A percentile compares a stretch with the other conserved stretches of the same genome.
Conservation (phyloP, 208 protist species). For the Leishmania mexicana region DNA sequence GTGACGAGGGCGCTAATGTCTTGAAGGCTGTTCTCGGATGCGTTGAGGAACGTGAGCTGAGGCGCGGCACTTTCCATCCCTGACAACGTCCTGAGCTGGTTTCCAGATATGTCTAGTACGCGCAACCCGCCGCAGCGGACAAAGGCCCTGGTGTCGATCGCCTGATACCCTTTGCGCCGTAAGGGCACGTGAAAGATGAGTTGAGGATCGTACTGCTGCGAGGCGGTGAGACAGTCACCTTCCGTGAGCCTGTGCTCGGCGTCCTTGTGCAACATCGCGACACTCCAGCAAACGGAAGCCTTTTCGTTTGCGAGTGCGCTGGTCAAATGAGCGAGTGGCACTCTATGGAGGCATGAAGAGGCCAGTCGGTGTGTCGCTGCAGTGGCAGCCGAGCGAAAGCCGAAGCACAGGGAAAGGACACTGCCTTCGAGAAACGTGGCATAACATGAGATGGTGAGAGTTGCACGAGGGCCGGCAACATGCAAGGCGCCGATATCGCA, state of each 20-base stretch:
- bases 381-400: background rate
- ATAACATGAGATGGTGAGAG: background rate
- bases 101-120: conserved; percentile 67
- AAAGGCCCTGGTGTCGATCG: conserved; percentile 45
- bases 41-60: conserved; percentile 67
- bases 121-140: conserved; percentile 40
- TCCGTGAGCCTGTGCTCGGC: conserved; percentile 37
- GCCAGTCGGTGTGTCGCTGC: background rate
- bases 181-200: conserved; percentile 47
- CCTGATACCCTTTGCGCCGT: conserved; percentile 12
- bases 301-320: background rate
- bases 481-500: no score
- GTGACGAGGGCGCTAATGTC: conserved; percentile 41
- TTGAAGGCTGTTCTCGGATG: conserved; percentile 61
- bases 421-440: background rate
- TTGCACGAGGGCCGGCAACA: no score
- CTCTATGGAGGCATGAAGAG: background rate
- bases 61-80: conserved; percentile 52
- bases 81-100: conserved; percentile 54
- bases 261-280: background rate
- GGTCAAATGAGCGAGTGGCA: background rate
- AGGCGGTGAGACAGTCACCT: conserved; percentile 34
- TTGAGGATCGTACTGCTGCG: conserved; percentile 74
- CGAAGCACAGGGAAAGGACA: background rate
- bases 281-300: no score